Evolutionary conservation across 1,284 basidiomycete species (phyloP).

Genomic region (Melampsora americana): DNA sequence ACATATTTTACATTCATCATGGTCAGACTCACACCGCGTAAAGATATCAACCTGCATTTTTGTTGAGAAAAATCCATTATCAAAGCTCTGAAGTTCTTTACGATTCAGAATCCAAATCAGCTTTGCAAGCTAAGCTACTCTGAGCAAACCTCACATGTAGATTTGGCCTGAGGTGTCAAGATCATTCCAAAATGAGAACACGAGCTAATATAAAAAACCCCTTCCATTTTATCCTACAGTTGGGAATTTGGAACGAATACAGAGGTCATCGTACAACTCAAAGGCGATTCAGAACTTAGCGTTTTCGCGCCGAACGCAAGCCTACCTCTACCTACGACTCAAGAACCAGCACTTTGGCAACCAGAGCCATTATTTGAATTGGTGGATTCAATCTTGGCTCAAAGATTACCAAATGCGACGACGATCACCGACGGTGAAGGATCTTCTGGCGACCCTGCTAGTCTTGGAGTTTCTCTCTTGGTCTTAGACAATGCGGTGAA

Average conservation of each 20-base stretch:
- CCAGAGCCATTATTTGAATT: slow-evolving; percentile 20
- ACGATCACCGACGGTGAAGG: slow-evolving; percentile 55
- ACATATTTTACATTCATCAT: too few relatives aligned
- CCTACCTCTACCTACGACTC: slow-evolving; percentile 11
- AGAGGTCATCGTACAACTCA: slow-evolving; percentile 32
- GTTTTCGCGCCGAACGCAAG: slow-evolving; percentile 20
- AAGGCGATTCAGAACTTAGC: slow-evolving; percentile 6
- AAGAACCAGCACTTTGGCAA: not conserved
- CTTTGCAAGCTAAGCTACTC: not conserved
- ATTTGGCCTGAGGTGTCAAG: not conserved
- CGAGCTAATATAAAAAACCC: too few relatives aligned
- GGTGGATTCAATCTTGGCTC: slow-evolving; percentile 22
- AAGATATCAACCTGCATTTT: too few relatives aligned
- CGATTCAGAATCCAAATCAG: too few relatives aligned
- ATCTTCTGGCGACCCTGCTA: slow-evolving; percentile 75
- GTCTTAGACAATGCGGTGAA: slow-evolving; percentile 58
- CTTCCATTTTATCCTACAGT: not conserved
- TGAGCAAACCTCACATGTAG: not conserved
- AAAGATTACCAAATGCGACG: not conserved
- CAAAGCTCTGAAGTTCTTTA: too few relatives aligned
- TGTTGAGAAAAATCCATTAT: not conserved
- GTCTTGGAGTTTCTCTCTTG: slow-evolving; percentile 73
- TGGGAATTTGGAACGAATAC: slow-evolving; percentile 39
- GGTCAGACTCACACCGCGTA: too few relatives aligned
- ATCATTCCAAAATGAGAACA: too few relatives aligned